Base-by-base conservation (phyloP, 805 yeast genomes). In the Wickerhamomyces xylosicus region DNA sequence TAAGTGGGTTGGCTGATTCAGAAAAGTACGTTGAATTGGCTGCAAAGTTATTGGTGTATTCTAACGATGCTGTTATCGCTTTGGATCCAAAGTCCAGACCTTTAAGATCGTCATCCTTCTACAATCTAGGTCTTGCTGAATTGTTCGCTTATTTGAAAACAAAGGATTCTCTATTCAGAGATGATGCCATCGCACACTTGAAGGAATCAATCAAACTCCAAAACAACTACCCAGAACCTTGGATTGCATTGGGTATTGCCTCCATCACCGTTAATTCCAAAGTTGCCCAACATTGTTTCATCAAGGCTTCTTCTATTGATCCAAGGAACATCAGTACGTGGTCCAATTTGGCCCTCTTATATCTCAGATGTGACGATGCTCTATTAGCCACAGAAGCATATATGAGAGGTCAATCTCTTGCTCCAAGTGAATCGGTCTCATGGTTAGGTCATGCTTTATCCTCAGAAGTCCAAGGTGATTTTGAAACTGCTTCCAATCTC, bases 231-330 rank as follows among this genome's bases (percentile, higher is more conserved):
- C 65, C 81, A 2, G 77, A 72, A 16, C 77, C 77, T 41, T 92
- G 99, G 99, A 66, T 74, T 38, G 79, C 84, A 0, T 64, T 90
- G 21, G 98, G 97, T 13, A 71, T 81, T 41, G 82, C 87, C 0
- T 74, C 85, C 7, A 68, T 79, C 39, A 61, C 74, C 3, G 58
- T 66, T 4, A 82, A 77, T 46, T 79, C 90, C 0, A 70, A 72
- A 36, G 82, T 85, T 6, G 67, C 97, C 0, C 99, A 92, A 59
- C 99, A 92, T 61, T 86, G 96, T 56, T 85, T 84, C 50, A 83
- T 92, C 49, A 81, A 85, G 45, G 89, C 97, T 1, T 61, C 79
- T 2, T 68, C 84, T 0, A 59, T 87, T 31, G 79, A 84, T 36
- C 73, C 83, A 6, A 73, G 74, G 38, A 84, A 83, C 40, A 72